phyloP scores from a whole-genome alignment of 169 alveolate genomes.

The Cyclospora cayetanensis region DNA sequence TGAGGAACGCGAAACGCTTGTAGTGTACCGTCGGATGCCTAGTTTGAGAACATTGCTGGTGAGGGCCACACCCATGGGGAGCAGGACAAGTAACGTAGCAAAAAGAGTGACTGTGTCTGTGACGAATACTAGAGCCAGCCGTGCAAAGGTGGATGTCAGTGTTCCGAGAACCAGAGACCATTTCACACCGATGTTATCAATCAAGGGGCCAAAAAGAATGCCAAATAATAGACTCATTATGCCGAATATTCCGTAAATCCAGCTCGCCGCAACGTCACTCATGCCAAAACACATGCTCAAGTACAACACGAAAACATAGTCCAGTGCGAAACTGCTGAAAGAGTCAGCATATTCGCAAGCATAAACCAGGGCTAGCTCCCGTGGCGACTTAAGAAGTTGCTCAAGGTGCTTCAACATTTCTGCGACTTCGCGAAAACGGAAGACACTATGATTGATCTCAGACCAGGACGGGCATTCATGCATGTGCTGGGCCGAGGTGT shows the following conservation, averaged over 20 bases:
- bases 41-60: slow-evolving; percentile 53
- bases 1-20: neutral
- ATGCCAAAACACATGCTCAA: slow-evolving; percentile 51
- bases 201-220: slow-evolving; percentile 36
- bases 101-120: slow-evolving; percentile 27
- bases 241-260: slow-evolving; percentile 62
- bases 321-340: slow-evolving; percentile 67
- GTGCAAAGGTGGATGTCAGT: neutral
- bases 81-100: neutral
- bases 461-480: too few relatives aligned
- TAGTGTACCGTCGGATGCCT: slow-evolving; percentile 58
- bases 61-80: slow-evolving; percentile 63
- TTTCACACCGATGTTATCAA: slow-evolving; percentile 43
- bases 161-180: slow-evolving; percentile 49
- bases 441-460: too few relatives aligned
- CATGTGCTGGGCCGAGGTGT: too few relatives aligned
- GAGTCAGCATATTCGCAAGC: slow-evolving; percentile 74
- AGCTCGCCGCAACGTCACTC: slow-evolving; percentile 64
- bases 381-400: slow-evolving; percentile 29
- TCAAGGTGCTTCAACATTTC: slow-evolving; percentile 11
- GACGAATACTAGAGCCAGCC: slow-evolving; percentile 48
- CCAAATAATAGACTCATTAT: slow-evolving; percentile 28
- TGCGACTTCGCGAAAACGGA: too few relatives aligned
- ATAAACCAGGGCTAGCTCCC: slow-evolving; percentile 26
- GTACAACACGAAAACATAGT: slow-evolving; percentile 63